Evolutionary conservation across 225 moss, liverwort and hornwort genomes (phyloP).

Genomic region (Physcomitrium patens): DNA sequence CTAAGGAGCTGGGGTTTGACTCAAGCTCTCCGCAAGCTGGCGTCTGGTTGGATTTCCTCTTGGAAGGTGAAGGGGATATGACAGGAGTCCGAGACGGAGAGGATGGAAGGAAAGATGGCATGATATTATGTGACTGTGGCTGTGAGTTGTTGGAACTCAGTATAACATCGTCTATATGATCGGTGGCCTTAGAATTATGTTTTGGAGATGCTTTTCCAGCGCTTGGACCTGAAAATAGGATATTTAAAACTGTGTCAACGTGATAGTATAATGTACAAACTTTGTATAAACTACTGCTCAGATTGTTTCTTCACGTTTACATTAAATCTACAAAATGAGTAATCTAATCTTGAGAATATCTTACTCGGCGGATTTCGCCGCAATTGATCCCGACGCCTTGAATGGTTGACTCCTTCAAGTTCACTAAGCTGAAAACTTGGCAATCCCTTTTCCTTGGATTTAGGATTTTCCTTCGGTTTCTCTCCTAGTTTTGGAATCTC

Average conservation of each 20-base stretch:
- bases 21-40: too few species aligned
- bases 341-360: constrained; percentile 1
- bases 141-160: constrained; percentile 28
- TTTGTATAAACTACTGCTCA: neutral
- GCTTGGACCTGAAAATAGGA: constrained; percentile 35
- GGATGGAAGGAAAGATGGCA: constrained; percentile 46
- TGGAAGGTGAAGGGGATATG: constrained; percentile 29
- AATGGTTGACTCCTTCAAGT: constrained; percentile 48
- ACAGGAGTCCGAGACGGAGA: constrained; percentile 30
- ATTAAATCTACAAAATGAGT: neutral
- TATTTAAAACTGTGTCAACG: neutral
- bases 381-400: constrained; percentile 33
- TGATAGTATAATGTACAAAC: neutral
- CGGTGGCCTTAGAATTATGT: neutral
- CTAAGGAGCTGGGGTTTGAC: too few species aligned
- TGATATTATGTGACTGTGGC: constrained; percentile 28
- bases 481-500: constrained; percentile 42
- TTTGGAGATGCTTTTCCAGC: constrained; percentile 38
- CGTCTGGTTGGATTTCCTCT: constrained; percentile 8
- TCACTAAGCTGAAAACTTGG: constrained; percentile 46
- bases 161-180: constrained; percentile 38
- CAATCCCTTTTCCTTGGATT: constrained; percentile 38
- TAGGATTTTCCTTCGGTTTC: constrained; percentile 9
- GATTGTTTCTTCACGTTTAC: neutral
- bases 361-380: constrained; percentile 35